Evolutionary conservation across 2,329 filamentous ascomycete genomes (phyloP), one percentile per base, ranked within the genome.

Genomic region (Aspergillus hortae): DNA sequence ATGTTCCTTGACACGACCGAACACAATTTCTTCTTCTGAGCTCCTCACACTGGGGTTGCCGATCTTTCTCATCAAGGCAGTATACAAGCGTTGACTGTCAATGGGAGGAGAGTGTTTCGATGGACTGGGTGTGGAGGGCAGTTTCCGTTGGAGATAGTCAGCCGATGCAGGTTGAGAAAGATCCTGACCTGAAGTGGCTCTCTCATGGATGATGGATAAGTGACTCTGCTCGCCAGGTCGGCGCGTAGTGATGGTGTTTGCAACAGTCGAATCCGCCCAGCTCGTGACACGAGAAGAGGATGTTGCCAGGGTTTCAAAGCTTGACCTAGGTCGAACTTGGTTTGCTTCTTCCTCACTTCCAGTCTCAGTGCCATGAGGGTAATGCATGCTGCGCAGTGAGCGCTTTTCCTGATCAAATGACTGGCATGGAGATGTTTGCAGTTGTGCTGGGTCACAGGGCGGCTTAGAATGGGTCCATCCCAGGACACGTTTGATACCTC

Each of bases 191-290:
- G 59, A 17, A 63, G 57, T 33, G 61, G 66, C 2, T 64, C 68
- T 53, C 51, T 78, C 75, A 46, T 74, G 64, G 27, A 78, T 75
- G 33, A 76, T 68, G 11, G 73, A 75, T 19, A 77, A 58, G 9
- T 68, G 65, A 49, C 72, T 70, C 11, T 63, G 63, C 40, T 70
- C 66, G 5, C 64, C 62, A 27, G 61, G 53, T 17, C 62, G 68
- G 19, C 66, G 63, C 10, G 65, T 65, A n/a, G 60, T 57, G 25
- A 74, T 58, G 4, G 74, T 76, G 51, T 72, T 72, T 42, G 67
- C 65, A n/a, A 65, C 66, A 2, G 71, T 77, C 3, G 76, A 77
- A 54, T 77, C 67, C 33, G 76, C 71, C 76, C 75, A 77, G 57
- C 75, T 78, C 12, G 74, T 77, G n/a, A 76, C 73, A 25, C 75